Percentiles rank a stretch among this genome's conserved stretches.
Evolutionary conservation across 352 stramenopile species (phyloP).

Genomic region (Phytophthora ramorum): DNA sequence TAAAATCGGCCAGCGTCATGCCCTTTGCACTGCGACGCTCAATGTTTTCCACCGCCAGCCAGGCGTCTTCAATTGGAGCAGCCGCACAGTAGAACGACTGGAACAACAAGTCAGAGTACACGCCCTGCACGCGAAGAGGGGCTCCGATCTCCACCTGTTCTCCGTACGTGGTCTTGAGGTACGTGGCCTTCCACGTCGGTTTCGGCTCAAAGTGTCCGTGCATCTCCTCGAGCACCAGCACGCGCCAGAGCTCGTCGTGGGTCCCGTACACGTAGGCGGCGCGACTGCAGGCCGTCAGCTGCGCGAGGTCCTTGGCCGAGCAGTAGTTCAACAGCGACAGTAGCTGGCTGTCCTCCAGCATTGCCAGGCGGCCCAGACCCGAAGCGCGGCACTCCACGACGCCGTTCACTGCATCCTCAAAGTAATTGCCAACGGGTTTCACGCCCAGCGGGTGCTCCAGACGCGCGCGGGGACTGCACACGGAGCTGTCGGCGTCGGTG

Average conservation of each 20-base stretch:
- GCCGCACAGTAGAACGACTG: slow-evolving; percentile 85
- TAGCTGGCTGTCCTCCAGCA: slow-evolving; percentile 70
- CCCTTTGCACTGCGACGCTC: slow-evolving; percentile 58
- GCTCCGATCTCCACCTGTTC: slow-evolving; percentile 19
- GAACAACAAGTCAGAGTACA: slow-evolving; percentile 92
- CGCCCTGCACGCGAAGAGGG: slow-evolving; percentile 60
- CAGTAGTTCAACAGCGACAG: slow-evolving; percentile 71
- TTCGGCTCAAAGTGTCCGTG: slow-evolving; percentile 60
- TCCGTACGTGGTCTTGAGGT: slow-evolving; percentile 59
- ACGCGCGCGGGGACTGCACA: slow-evolving; percentile 10
- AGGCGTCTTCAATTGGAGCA: slow-evolving; percentile 65
- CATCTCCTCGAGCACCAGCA: slow-evolving; percentile 79
- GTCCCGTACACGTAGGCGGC: slow-evolving; percentile 75
- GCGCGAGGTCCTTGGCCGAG: slow-evolving; percentile 53
- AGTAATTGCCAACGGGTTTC: slow-evolving; percentile 86
- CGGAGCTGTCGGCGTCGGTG: background rate
- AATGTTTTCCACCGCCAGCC: slow-evolving; percentile 79
- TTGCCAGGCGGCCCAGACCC: slow-evolving; percentile 61
- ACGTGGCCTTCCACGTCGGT: slow-evolving; percentile 77
- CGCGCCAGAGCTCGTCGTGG: slow-evolving; percentile 87
- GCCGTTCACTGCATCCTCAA: slow-evolving; percentile 67
- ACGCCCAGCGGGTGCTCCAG: slow-evolving; percentile 81
- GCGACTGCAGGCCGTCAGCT: slow-evolving; percentile 55
- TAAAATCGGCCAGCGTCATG: slow-evolving; percentile 68
- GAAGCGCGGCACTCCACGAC: slow-evolving; percentile 63